Evolutionary conservation across 1,139 yeast genomes (phyloP).

Genomic region (Ogataea hybrid): DNA sequence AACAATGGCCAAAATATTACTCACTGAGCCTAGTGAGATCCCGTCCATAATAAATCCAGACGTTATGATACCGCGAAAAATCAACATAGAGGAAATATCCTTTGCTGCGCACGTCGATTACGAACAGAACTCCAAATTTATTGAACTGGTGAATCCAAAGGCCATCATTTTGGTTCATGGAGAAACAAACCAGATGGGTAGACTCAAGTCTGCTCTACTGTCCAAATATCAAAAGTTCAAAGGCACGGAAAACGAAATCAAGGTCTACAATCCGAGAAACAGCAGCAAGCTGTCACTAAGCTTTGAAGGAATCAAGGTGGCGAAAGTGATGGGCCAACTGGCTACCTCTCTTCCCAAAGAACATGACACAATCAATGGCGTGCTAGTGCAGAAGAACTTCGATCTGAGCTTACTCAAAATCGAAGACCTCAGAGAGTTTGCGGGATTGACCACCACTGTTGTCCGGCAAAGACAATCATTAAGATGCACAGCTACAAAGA

Average conservation of each 20-base stretch:
- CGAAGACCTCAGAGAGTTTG: slow-evolving; percentile 84
- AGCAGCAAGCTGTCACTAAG: slow-evolving; percentile 77
- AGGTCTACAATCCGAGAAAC: slow-evolving; percentile 88
- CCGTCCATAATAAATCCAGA: slow-evolving; percentile 82
- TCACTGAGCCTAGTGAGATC: slow-evolving; percentile 86
- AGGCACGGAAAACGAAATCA: slow-evolving; percentile 89
- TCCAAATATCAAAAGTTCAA: slow-evolving; percentile 82
- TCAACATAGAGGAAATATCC: slow-evolving; percentile 90
- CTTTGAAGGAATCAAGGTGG: slow-evolving; percentile 81
- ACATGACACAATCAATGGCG: slow-evolving; percentile 66
- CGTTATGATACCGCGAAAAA: slow-evolving; percentile 77
- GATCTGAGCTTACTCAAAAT: slow-evolving; percentile 79
- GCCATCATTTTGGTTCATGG: slow-evolving; percentile 93
- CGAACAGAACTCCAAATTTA: slow-evolving; percentile 88
- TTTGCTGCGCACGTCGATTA: slow-evolving; percentile 99
- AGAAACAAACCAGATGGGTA: slow-evolving; percentile 98
- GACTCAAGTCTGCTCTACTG: slow-evolving; percentile 86
- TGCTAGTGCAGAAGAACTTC: slow-evolving; percentile 87
- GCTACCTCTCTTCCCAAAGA: slow-evolving; percentile 50
- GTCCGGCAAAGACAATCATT: slow-evolving; percentile 80
- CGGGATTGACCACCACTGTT: slow-evolving; percentile 82
- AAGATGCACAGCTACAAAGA: slow-evolving; percentile 76
- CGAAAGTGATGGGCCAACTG: slow-evolving; percentile 78
- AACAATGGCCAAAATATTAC: slow-evolving; percentile 88
- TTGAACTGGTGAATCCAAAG: slow-evolving; percentile 81